Evolutionary conservation across 2,329 filamentous ascomycete species (phyloP), one percentile per base, ranked within the genome.

Genomic region (Domatiomyces globalis): DNA sequence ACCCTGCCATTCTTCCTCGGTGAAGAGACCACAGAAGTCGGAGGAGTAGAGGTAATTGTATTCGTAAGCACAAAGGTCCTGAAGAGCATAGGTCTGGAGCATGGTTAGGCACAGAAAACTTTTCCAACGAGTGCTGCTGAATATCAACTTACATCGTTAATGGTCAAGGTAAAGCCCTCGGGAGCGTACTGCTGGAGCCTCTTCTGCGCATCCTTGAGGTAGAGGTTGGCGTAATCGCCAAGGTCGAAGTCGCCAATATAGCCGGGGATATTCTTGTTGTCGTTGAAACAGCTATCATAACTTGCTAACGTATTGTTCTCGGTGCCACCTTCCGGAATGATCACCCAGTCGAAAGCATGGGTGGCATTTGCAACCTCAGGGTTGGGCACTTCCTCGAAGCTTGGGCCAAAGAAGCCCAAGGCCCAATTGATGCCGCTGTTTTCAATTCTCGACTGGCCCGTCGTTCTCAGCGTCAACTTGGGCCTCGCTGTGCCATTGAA

Each of bases 341-440:
- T 60, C 2, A 77, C 70, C 4, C 76, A 64, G 43, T 75, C 64
- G 55, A 54, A 59, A 4, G 51, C 45, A 54, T 71, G 75, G 9
- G 69, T 66, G n/a, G 64, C 61, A 55, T 68, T 66, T 10, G 58
- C 60, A n/a, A 75, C 57, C 3, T 58, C 65, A 2, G 68, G 66
- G 46, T 71, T 62, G 2, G 68, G 57, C 8, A 20, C 51, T 22
- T 36, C 15, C 33, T 45, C 9, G 66, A 69, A 73, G 20, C 67
- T 72, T 7, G 71, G 70, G 43, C 76, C 69, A 61, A 76, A 77
- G 64, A 76, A 76, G 10, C 73, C 73, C 2, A 76, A 63, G 1
- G 71, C 68, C 73, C 73, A 76, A 54, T 67, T 72, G 58, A 75
- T 73, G 57, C 73, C 65, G n/a, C 71, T 76, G 62, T 79, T 76